Percentiles rank a stretch among this genome's conserved stretches.
phyloP scores from a whole-genome alignment of 805 yeast genomes.

The Metschnikowia peoriensis region DNA sequence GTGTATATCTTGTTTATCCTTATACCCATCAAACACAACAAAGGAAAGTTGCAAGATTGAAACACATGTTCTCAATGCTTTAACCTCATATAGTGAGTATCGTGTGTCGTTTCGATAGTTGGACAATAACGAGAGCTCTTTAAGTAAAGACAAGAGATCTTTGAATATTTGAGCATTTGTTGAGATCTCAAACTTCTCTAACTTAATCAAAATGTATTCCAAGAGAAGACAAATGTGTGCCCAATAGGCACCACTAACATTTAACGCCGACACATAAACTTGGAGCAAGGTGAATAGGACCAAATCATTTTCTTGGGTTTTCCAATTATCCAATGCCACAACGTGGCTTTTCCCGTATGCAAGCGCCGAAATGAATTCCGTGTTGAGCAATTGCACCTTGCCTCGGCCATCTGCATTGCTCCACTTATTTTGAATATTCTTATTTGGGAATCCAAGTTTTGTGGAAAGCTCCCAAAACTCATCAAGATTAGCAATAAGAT shows the following conservation, averaged over 20 bases:
- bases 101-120: neutral
- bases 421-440: conserved; percentile 26
- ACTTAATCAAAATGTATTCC: conserved; percentile 17
- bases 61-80: conserved; percentile 5
- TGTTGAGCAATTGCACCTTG: conserved; percentile 25
- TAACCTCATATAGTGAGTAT: conserved; percentile 4
- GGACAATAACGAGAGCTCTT: conserved; percentile 7
- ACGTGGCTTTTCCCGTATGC: conserved; percentile 20
- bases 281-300: conserved; percentile 29
- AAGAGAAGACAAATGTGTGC: conserved; percentile 24
- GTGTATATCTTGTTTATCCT: conserved; percentile 22
- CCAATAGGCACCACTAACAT: conserved; percentile 27
- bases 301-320: conserved; percentile 18
- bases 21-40: conserved; percentile 34
- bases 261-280: conserved; percentile 27
- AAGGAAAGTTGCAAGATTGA: conserved; percentile 21
- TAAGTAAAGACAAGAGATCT: conserved; percentile 24
- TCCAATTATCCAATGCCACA: conserved; percentile 24
- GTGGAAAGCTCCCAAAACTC: conserved; percentile 20
- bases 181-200: conserved; percentile 21
- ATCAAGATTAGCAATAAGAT: conserved; percentile 13
- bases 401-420: conserved; percentile 20
- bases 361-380: conserved; percentile 24
- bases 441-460: conserved; percentile 29
- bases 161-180: conserved; percentile 22